Evolutionary conservation across 2,329 filamentous ascomycete species (phyloP), one percentile per base, ranked within the genome.

Genomic region (Nectriaceae sp.): DNA sequence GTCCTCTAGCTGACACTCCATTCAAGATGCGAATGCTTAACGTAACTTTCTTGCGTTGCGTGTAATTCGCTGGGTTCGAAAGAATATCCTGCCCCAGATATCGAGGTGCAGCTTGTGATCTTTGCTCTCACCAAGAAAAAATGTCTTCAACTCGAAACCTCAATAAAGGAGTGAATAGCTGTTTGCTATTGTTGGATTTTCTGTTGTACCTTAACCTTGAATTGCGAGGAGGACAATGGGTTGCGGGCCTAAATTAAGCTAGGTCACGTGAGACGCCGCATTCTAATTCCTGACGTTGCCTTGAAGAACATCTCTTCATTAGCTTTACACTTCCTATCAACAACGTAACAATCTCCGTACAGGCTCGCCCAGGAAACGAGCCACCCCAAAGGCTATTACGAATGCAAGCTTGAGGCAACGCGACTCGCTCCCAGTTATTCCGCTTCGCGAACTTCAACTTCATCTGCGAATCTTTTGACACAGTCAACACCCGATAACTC

Each of bases 241-340:
- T 29, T 29, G 24, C 24, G 6, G 24, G 24, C 6, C 24, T 29
- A 13, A 29, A 13, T 40, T 38, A 35, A 44, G 26, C 33, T 13
- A 16, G 22, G 50, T 54, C 53, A 55, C 53, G 53, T 55, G 53
- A 15, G 26, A 8, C 21, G 45, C 39, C n/a, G 22, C 40, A 8
- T 33, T 33, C 31, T 36, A 44, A 29, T 42, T 11, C 40, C 45
- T 44, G 42, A 53, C 50, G 44, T 43, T 42, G 40, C 44, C 40
- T 51, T 24, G 42, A 44, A 47, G 33, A 31, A 31, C 19, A n/a
- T 22, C 40, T 18, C 44, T n/a, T n/a, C n/a, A n/a, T n/a, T n/a
- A n/a, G n/a, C 21, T 31, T 47, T 22, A 39, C 22, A 29, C 40
- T 38, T 22, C 22, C n/a, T 33, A 38, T 44, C 45, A 43, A 31